Conservation (phyloP, 495 filamentous ascomycete genomes). For the Aspergillus panamensis region DNA sequence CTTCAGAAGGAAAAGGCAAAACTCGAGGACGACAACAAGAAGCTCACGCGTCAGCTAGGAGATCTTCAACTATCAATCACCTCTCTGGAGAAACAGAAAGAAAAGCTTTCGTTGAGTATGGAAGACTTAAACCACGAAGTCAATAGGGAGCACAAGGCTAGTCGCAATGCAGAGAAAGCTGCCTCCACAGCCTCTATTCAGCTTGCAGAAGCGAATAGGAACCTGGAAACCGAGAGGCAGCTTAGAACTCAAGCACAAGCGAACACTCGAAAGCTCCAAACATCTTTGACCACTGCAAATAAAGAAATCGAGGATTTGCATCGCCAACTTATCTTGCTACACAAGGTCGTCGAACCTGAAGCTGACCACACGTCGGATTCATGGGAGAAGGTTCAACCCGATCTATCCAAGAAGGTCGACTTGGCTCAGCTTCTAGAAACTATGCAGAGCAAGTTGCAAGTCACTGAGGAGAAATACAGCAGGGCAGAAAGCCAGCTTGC, state of each 20-base stretch:
- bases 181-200: constrained; percentile 81
- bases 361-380: constrained; percentile 54
- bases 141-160: constrained; percentile 83
- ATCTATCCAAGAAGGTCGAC: constrained; percentile 66
- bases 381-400: constrained; percentile 59
- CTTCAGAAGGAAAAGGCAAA: constrained; percentile 83
- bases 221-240: constrained; percentile 86
- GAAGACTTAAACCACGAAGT: constrained; percentile 96
- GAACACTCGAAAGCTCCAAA: constrained; percentile 77
- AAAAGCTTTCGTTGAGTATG: constrained; percentile 82
- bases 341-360: constrained; percentile 85
- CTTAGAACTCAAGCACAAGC: constrained; percentile 79
- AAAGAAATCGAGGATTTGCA: constrained; percentile 76
- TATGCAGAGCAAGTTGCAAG: constrained; percentile 77
- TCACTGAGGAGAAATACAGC: constrained; percentile 76
- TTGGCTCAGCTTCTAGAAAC: constrained; percentile 86
- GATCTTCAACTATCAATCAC: constrained; percentile 82
- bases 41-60: constrained; percentile 77
- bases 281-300: constrained; percentile 69
- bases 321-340: constrained; percentile 71
- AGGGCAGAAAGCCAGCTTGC: constrained; percentile 81
- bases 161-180: constrained; percentile 83
- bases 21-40: constrained; percentile 78
- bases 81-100: constrained; percentile 90
- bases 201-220: constrained; percentile 83